Conservation (phyloP, 768 basidiomycete species). For the Suillus subluteus region DNA sequence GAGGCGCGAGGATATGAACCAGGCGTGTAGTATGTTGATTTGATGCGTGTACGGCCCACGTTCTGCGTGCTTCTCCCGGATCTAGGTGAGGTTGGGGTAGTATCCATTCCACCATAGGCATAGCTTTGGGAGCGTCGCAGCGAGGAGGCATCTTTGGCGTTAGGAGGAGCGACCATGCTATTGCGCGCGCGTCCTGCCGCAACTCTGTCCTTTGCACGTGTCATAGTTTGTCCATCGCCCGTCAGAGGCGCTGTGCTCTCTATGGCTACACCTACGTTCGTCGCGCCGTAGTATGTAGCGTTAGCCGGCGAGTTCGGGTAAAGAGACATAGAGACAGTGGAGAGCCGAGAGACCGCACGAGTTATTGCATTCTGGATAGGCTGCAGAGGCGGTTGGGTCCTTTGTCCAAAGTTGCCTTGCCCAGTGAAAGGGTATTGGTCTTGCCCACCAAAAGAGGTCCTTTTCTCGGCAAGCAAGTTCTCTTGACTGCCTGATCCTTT, state of each 20-base stretch:
- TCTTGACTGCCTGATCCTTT: slow-evolving; percentile 10
- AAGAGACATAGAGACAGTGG: slow-evolving; percentile 48
- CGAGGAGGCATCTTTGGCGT: slow-evolving; percentile 23
- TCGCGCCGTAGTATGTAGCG: slow-evolving; percentile 26
- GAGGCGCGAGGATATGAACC: slow-evolving; percentile 60
- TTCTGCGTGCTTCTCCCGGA: slow-evolving; percentile 27
- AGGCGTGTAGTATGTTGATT: slow-evolving; percentile 67
- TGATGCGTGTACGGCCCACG: slow-evolving; percentile 67
- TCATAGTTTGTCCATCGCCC: slow-evolving; percentile 43
- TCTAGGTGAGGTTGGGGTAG: slow-evolving; percentile 42
- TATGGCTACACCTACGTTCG: slow-evolving; percentile 40
- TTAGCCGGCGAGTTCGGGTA: slow-evolving; percentile 49
- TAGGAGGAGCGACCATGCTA: slow-evolving; percentile 25
- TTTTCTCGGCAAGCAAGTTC: slow-evolving; percentile 12
- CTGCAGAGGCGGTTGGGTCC: slow-evolving; percentile 38
- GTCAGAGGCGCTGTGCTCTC: slow-evolving; percentile 39
- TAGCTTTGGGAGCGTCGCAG: slow-evolving; percentile 38
- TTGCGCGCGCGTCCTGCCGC: slow-evolving; percentile 21
- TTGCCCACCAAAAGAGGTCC: slow-evolving; percentile 18
- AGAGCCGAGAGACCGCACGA: slow-evolving; percentile 44
- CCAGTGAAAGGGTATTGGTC: slow-evolving; percentile 32
- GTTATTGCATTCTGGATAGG: slow-evolving; percentile 45
- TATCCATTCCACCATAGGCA: slow-evolving; percentile 60
- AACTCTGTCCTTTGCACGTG: slow-evolving; percentile 41
- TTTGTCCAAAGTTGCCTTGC: slow-evolving; percentile 23